phyloP scores from a whole-genome alignment of 768 basidiomycete species.

The Thelephora aurantiotincta region DNA sequence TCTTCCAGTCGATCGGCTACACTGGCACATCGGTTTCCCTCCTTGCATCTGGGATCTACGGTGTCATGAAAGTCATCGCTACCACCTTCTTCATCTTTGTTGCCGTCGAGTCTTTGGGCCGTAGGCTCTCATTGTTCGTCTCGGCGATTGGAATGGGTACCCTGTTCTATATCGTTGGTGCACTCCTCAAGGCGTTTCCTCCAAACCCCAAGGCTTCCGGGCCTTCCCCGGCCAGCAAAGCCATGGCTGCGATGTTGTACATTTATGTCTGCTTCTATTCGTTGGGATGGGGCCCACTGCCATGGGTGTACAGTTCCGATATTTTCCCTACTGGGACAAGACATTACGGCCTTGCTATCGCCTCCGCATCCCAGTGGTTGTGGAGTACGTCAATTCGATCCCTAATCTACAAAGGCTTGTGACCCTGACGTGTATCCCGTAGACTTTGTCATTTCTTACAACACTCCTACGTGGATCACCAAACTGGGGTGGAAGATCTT shows the following conservation, averaged over 20 bases:
- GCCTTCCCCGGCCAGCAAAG: slow-evolving; percentile 41
- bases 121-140: slow-evolving; percentile 56
- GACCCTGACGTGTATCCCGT: not conserved
- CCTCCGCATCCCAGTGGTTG: slow-evolving; percentile 71
- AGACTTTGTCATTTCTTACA: slow-evolving; percentile 65
- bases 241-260: slow-evolving; percentile 79
- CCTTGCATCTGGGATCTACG: slow-evolving; percentile 61
- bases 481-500: slow-evolving; percentile 62
- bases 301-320: slow-evolving; percentile 50
- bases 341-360: slow-evolving; percentile 65
- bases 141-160: slow-evolving; percentile 69
- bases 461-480: slow-evolving; percentile 49
- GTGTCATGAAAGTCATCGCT: slow-evolving; percentile 52
- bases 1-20: slow-evolving; percentile 65
- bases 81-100: slow-evolving; percentile 55
- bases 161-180: slow-evolving; percentile 74
- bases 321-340: slow-evolving; percentile 80
- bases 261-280: slow-evolving; percentile 83
- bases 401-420: not conserved
- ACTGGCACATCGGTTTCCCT: slow-evolving; percentile 42
- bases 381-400: slow-evolving; percentile 40
- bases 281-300: slow-evolving; percentile 73
- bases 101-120: slow-evolving; percentile 53
- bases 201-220: slow-evolving; percentile 23
- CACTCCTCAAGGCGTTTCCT: slow-evolving; percentile 69